phyloP scores from a whole-genome alignment of 495 filamentous ascomycete species.

The Lophium mytilinum region DNA sequence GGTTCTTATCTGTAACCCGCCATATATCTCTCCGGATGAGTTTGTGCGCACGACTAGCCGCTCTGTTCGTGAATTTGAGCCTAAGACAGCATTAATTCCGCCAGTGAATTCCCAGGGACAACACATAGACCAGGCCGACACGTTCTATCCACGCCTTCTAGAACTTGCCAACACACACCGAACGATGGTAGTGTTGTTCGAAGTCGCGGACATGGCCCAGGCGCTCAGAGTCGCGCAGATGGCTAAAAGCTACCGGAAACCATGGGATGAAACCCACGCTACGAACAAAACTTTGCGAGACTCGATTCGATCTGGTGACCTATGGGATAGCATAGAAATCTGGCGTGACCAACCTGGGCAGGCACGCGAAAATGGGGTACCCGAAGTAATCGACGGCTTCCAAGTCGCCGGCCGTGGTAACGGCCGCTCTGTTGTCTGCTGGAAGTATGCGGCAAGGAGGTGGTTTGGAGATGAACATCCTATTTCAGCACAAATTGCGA shows the following conservation, averaged over 20 bases:
- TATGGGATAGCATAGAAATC: conserved; percentile 40
- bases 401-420: conserved; percentile 18
- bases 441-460: conserved; percentile 2
- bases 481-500: too few species aligned
- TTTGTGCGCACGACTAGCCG: conserved; percentile 50
- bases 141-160: conserved; percentile 51
- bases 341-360: conserved; percentile 42
- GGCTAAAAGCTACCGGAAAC: not conserved
- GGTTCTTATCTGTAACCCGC: conserved; percentile 81
- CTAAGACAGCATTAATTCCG: conserved; percentile 69
- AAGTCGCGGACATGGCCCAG: conserved; percentile 49
- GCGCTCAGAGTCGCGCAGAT: conserved; percentile 27
- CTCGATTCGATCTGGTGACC: not conserved
- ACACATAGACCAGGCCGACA: conserved; percentile 39
- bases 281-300: too few species aligned
- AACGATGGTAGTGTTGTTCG: conserved; percentile 45
- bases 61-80: conserved; percentile 75
- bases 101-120: not conserved
- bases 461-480: conserved; percentile 9
- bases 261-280: too few species aligned
- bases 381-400: not conserved
- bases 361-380: not conserved
- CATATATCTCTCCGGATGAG: conserved; percentile 64
- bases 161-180: conserved; percentile 30
- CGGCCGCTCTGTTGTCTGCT: conserved; percentile 23